Evolutionary conservation across 805 yeast genomes (phyloP).

Genomic region (Brettanomyces custersianus): DNA sequence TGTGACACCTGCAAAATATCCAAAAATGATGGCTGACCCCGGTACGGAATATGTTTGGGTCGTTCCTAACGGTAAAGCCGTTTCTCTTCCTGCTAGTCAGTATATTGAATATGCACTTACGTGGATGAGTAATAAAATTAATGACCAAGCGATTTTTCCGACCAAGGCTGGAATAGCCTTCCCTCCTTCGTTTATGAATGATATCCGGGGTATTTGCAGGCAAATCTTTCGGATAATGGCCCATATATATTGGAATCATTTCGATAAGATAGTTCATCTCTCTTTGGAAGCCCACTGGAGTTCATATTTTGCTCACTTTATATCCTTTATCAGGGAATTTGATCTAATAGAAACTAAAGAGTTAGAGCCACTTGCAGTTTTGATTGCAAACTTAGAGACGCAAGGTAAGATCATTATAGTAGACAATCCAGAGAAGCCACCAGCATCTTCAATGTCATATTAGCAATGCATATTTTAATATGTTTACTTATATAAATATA

Average conservation of each 20-base stretch:
- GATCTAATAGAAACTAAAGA: slow-evolving; percentile 73
- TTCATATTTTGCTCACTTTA: slow-evolving; percentile 90
- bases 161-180: slow-evolving; percentile 85
- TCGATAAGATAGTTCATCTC: slow-evolving; percentile 85
- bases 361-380: slow-evolving; percentile 63
- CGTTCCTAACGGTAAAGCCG: slow-evolving; percentile 58
- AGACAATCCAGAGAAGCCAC: slow-evolving; percentile 5
- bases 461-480: too few relatives aligned
- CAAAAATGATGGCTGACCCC: slow-evolving; percentile 95
- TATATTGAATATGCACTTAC: slow-evolving; percentile 87
- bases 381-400: slow-evolving; percentile 71
- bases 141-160: slow-evolving; percentile 86
- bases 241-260: slow-evolving; percentile 89
- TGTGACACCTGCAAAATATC: slow-evolving; percentile 81
- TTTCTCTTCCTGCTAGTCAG: slow-evolving; percentile 84
- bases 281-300: slow-evolving; percentile 97
- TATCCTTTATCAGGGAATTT: slow-evolving; percentile 80
- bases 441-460: neutral
- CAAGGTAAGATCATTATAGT: slow-evolving; percentile 66
- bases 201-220: slow-evolving; percentile 76
- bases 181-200: slow-evolving; percentile 75
- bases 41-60: slow-evolving; percentile 87
- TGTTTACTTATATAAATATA: too few relatives aligned
- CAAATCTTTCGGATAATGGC: slow-evolving; percentile 96
- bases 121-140: slow-evolving; percentile 82